These are phyloP conservation scores for Psophocarpus tetragonolobus DNA, from an alignment of 306 rosid genomes.

Conservation along the genomic window DNA sequence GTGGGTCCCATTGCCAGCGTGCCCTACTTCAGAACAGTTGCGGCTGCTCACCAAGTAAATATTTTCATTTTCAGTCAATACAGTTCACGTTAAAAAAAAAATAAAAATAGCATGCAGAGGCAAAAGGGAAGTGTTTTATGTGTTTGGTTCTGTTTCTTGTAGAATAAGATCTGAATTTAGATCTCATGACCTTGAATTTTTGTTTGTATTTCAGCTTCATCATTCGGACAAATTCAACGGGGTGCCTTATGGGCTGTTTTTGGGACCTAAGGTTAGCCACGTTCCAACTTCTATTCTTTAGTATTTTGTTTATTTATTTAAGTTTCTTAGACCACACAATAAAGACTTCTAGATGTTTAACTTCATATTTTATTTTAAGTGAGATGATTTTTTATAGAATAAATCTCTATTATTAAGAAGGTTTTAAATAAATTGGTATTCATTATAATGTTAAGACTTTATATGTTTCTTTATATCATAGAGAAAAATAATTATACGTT, in stretches of 20 bases:
- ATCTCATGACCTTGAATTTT: conserved; percentile 29
- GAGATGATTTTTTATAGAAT: background rate
- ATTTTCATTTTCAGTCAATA: background rate
- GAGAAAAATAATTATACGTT: too few relatives aligned
- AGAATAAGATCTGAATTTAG: background rate
- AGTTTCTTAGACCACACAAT: background rate
- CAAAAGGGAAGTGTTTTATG: background rate
- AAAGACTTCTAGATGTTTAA: background rate
- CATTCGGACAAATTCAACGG: conserved; percentile 90
- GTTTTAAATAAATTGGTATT: background rate
- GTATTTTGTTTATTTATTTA: background rate
- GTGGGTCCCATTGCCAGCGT: conserved; percentile 99
- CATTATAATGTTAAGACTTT: background rate
- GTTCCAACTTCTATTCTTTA: background rate
- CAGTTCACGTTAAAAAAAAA: background rate
- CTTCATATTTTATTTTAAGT: background rate
- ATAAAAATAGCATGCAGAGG: too few relatives aligned
- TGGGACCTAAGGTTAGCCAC: conserved; percentile 78
- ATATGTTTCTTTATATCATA: background rate
- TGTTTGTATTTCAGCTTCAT: conserved; percentile 68
- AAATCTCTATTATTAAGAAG: background rate
- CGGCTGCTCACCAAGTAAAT: conserved; percentile 87
- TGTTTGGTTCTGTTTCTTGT: background rate
- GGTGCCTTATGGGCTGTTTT: conserved; percentile 91
- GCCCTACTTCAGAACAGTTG: conserved; percentile 85